Evolutionary conservation across 345 rosid species (phyloP).

Genomic region (Gynandropsis gynandra): DNA sequence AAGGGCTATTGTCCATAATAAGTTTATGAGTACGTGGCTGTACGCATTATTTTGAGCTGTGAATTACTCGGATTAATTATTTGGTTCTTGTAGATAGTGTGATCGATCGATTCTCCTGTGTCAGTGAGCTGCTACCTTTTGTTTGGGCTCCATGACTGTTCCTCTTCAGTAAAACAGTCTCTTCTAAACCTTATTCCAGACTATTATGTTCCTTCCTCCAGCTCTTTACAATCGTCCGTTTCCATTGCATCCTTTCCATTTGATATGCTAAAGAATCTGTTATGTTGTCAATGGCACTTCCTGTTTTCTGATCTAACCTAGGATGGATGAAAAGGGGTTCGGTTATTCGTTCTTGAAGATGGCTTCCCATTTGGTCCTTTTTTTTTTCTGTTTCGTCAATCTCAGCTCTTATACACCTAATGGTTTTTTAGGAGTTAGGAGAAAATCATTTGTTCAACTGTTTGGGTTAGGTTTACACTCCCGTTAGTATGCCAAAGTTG

Average conservation of each 20-base stretch:
- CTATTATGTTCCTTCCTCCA: constrained; percentile 2
- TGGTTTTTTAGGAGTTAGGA: constrained; percentile 13
- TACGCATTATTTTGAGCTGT: too few species aligned
- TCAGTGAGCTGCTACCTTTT: constrained; percentile 7
- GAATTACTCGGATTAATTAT: background rate
- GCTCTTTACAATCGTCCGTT: background rate
- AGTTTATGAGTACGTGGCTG: too few species aligned
- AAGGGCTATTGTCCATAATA: background rate
- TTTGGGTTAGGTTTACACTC: constrained; percentile 4
- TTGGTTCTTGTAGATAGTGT: constrained; percentile 1
- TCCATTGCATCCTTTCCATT: too few species aligned
- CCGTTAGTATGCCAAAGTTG: background rate
- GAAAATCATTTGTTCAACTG: constrained; percentile 2
- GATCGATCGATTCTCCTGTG: background rate
- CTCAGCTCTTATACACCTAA: constrained; percentile 14
- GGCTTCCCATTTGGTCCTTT: constrained; percentile 1
- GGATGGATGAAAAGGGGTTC: constrained; percentile 2
- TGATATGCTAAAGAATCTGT: background rate
- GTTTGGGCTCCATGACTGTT: background rate
- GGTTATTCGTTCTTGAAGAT: constrained; percentile 7
- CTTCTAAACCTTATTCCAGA: constrained; percentile 6
- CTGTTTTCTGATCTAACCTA: constrained; percentile 15
- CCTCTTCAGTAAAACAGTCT: constrained; percentile 8
- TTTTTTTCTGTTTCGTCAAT: constrained; percentile 10
- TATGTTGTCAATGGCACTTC: background rate